A percentile compares a stretch with the other conserved stretches of the same genome.
These are phyloP conservation scores for Passalora sequoiae DNA, from an alignment of 2,329 filamentous ascomycete genomes.

Conservation along the genomic window DNA sequence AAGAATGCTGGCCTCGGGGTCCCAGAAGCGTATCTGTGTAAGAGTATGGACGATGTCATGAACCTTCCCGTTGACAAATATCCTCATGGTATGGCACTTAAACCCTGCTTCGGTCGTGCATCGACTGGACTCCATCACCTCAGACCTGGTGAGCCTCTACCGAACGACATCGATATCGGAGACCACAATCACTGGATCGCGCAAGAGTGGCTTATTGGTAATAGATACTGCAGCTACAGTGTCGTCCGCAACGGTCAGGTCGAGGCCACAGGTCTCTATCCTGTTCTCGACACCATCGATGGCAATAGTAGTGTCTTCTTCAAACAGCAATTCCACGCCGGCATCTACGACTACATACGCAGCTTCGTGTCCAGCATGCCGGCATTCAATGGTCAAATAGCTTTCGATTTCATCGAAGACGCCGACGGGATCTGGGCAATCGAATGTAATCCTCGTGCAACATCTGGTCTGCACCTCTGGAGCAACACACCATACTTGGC, in stretches of 20 bases:
- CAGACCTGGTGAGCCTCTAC: slow-evolving; percentile 10
- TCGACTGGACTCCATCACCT: slow-evolving; percentile 16
- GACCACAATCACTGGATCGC: slow-evolving; percentile 24
- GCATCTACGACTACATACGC: slow-evolving; percentile 26
- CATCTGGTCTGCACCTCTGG: slow-evolving; percentile 31
- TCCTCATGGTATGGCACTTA: slow-evolving; percentile 26
- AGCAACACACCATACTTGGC: slow-evolving; percentile 18
- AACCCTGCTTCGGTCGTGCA: slow-evolving; percentile 31
- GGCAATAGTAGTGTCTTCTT: slow-evolving; percentile 30
- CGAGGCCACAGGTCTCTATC: slow-evolving; percentile 28
- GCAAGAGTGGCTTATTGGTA: slow-evolving; percentile 32
- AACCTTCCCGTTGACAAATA: slow-evolving; percentile 19
- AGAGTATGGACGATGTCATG: slow-evolving; percentile 19
- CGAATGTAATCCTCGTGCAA: slow-evolving; percentile 31
- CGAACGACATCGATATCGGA: slow-evolving; percentile 14
- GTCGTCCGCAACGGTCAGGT: slow-evolving; percentile 26
- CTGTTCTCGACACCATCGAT: slow-evolving; percentile 31
- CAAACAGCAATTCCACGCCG: slow-evolving; percentile 18
- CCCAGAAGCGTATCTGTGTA: slow-evolving; percentile 27
- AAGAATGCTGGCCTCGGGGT: slow-evolving; percentile 22
- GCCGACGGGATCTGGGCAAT: slow-evolving; percentile 24
- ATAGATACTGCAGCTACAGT: slow-evolving; percentile 30
- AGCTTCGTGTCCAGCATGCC: slow-evolving; percentile 18
- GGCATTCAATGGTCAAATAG: slow-evolving; percentile 23
- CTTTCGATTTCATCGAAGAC: slow-evolving; percentile 31